Base-by-base conservation (phyloP, 148 eudicot species). In the Selenicereus undatus region DNA sequence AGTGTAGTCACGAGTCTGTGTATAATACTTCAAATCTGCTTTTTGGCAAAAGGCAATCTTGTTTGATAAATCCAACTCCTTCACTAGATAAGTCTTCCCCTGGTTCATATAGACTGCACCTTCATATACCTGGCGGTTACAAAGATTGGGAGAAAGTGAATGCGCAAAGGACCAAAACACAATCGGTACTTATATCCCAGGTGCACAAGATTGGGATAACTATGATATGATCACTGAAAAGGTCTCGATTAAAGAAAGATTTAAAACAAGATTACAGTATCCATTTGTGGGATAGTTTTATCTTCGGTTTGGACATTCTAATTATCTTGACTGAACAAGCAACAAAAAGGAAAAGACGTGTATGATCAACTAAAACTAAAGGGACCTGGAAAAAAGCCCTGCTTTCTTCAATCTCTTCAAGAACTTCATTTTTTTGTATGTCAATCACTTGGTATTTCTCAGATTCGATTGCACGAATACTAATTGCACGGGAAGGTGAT, bases 391-490 rank as follows among this genome's bases (percentile, higher is more conserved):
- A 96, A 88, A 96, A 96, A 76, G 99, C 99, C 83, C 74, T 89
- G 91, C 98, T 94, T 85, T 96, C 99, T 87, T 96, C 99, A 80
- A 96, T 92, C 88, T 96, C 99, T 89, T 96, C 99, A 82, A 96
- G 89, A 81, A 96, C 88, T 83, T 91, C 90, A 82, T 92, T 80
- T 42, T 74, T 91, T 88, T 87, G 84, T 85, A 82, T 54, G 88
- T 96, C 91, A 82, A 92, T 88, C 70, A 96, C 97, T 89, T 88
- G 89, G 90, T 89, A 96, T 84, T 88, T 90, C 87, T 89, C 98
- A 32, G 88, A 82, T 79, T 93, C 99, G 76, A 93, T 91, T 74
- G 99, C 93, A n/a, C 99, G 97, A 79, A 96, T 89, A 81, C 87
- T 92, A 80, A 96, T 85, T 77, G 87, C 81, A 77, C 81, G 90